Evolutionary conservation across 75 land plant species (phyloP).

Genomic region (Gnetum montanum): DNA sequence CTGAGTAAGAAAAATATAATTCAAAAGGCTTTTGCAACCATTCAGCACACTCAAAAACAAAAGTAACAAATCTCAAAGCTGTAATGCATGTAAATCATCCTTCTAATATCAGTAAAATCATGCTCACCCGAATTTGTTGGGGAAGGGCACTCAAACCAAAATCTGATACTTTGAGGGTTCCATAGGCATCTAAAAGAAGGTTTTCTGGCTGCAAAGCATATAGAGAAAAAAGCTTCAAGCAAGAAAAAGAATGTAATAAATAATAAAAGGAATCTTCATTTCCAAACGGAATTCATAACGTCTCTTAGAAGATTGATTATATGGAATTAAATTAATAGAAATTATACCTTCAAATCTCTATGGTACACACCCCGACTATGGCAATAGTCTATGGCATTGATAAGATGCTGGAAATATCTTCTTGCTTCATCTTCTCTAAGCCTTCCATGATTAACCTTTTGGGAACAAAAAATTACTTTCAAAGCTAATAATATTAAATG

Average conservation of each 20-base stretch:
- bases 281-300: background rate
- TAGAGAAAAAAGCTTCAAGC: background rate
- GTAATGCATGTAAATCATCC: too few species aligned
- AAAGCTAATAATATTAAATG: too few species aligned
- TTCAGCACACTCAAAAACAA: too few species aligned
- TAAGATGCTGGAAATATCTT: slow-evolving; percentile 33
- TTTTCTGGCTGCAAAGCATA: slow-evolving; percentile 60
- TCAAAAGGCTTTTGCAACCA: too few species aligned
- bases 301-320: background rate
- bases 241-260: background rate
- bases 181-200: slow-evolving; percentile 51
- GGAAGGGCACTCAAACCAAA: slow-evolving; percentile 77
- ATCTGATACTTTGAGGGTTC: slow-evolving; percentile 62
- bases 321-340: background rate
- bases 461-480: too few species aligned
- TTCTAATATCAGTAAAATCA: slow-evolving; percentile 1
- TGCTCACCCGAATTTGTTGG: slow-evolving; percentile 48
- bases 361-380: slow-evolving; percentile 45
- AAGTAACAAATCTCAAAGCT: too few species aligned
- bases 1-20: too few species aligned
- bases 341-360: slow-evolving; percentile 32
- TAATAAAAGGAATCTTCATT: background rate
- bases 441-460: slow-evolving; percentile 27
- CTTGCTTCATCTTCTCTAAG: slow-evolving; percentile 34
- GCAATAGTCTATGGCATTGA: slow-evolving; percentile 37